Base-by-base conservation (phyloP, 495 filamentous ascomycete genomes). In the Immersiella caudata region DNA sequence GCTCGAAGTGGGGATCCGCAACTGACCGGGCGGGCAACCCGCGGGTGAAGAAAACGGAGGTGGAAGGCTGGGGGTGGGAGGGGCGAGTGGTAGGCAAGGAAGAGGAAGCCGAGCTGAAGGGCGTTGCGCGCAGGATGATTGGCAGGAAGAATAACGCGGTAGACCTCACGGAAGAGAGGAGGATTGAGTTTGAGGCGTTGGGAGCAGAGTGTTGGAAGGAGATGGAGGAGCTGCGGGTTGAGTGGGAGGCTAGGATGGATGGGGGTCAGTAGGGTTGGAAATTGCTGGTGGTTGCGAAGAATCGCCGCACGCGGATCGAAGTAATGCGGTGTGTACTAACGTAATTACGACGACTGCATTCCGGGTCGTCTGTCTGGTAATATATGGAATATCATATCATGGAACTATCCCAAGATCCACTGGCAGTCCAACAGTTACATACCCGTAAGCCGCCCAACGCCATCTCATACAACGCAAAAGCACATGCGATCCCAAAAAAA, bases 1-100 rank as follows among this genome's bases (percentile, higher is more conserved):
- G 84, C 50, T 81, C 81, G 14, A 99, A 99, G 82, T 99, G 94
- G 94, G 95, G 95, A 6, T 90, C 88, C 11, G 84, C 86, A 52
- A 85, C 82, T 4, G 82, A 90, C 70, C 70, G 79, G 18, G 67
- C 75, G 51, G 94, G 94, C 0, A 64, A 77, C 24, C 85, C 84
- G 71, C 76, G 82, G 20, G 84, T 90, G 6, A 86, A 82, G 78
- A 86, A 85, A 71, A 93, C 93, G 8, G 92, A 94, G 75, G 86
- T 93, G 1, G 89, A 91, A 33, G 92, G 93, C 4, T 97, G 93
- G 93, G 93, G 93, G 0, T 87, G 86, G 82, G 88, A 90, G 36
- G 93, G 93, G 26, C 80, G 78, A 14, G 82, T 92, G 26, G 91
- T 87, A 2, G 76, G 81, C 69, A 80, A 80, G 60, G 73, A 76